Evolutionary conservation across 2,329 filamentous ascomycete species (phyloP).

Genomic region (Fusarium humuli): DNA sequence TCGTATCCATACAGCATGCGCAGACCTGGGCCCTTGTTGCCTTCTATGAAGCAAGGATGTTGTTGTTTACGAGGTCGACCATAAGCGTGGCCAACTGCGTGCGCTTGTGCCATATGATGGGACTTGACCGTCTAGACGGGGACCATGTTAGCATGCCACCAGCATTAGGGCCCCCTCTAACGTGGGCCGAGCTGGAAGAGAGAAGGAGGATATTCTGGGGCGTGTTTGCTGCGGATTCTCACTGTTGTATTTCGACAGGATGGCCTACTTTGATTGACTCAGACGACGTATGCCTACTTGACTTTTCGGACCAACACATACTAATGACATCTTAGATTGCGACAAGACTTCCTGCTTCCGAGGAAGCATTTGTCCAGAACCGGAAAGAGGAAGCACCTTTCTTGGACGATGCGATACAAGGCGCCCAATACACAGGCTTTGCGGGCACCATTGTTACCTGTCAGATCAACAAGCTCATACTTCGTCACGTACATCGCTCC

Average conservation of each 20-base stretch:
- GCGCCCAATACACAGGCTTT: constrained; percentile 75
- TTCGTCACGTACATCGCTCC: constrained; percentile 81
- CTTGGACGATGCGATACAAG: constrained; percentile 73
- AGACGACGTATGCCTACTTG: constrained; percentile 63
- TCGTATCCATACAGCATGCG: constrained; percentile 81
- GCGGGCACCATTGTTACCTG: constrained; percentile 79
- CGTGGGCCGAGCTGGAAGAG: constrained; percentile 83
- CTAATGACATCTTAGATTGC: constrained; percentile 62
- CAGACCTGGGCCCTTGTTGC: constrained; percentile 83
- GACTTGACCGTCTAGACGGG: constrained; percentile 81
- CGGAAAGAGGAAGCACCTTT: constrained; percentile 71
- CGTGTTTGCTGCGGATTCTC: constrained; percentile 83
- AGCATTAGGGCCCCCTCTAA: constrained; percentile 76
- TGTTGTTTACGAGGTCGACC: constrained; percentile 88
- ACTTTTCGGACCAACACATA: neutral
- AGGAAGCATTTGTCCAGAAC: constrained; percentile 79
- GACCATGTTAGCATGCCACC: constrained; percentile 75
- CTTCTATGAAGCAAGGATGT: constrained; percentile 84
- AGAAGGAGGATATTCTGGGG: constrained; percentile 88
- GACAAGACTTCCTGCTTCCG: constrained; percentile 83
- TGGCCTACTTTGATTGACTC: constrained; percentile 88
- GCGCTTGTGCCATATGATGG: constrained; percentile 84
- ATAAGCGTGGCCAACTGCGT: constrained; percentile 80
- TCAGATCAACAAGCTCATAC: constrained; percentile 82
- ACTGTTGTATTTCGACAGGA: constrained; percentile 88